These are phyloP conservation scores for Rhodosporidiobolus sp. DNA, from an alignment of 768 basidiomycete genomes.

Conservation along the genomic window DNA sequence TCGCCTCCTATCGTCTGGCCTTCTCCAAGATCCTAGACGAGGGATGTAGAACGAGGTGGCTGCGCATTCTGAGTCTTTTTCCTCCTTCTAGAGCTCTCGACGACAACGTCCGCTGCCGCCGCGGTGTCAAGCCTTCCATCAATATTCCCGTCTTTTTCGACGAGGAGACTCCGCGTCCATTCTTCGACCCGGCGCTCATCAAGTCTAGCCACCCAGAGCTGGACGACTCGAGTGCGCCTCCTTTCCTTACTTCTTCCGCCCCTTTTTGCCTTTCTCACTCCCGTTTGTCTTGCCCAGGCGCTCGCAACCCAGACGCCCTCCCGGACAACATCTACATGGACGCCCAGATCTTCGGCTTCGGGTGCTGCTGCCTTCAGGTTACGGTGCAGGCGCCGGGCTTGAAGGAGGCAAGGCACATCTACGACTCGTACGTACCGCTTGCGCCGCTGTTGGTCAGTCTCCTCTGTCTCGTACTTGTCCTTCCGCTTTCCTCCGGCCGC, in stretches of 20 bases:
- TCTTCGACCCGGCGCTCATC: conserved; percentile 85
- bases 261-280: too few relatives aligned
- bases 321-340: conserved; percentile 94
- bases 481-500: not conserved
- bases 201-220: conserved; percentile 76
- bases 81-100: conserved; percentile 74
- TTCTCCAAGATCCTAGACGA: not conserved
- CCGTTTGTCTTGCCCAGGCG: conserved; percentile 59
- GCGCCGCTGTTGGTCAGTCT: conserved; percentile 85
- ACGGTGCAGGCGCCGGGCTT: conserved; percentile 95
- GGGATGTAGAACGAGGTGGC: too few relatives aligned
- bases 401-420: conserved; percentile 82
- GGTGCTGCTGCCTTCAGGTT: conserved; percentile 93
- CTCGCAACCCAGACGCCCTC: conserved; percentile 81
- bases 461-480: not conserved
- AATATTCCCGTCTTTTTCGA: conserved; percentile 92
- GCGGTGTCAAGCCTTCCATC: conserved; percentile 91
- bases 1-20: conserved; percentile 18
- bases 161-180: conserved; percentile 77
- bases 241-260: too few relatives aligned
- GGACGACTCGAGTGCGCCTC: conserved; percentile 70
- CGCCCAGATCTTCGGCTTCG: conserved; percentile 99
- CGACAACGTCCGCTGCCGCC: conserved; percentile 83
- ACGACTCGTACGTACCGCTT: conserved; percentile 91
- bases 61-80: too few relatives aligned